Evolutionary conservation across 371 early-diverging fungal genomes (phyloP).

Genomic region (Batkoa obscura): DNA sequence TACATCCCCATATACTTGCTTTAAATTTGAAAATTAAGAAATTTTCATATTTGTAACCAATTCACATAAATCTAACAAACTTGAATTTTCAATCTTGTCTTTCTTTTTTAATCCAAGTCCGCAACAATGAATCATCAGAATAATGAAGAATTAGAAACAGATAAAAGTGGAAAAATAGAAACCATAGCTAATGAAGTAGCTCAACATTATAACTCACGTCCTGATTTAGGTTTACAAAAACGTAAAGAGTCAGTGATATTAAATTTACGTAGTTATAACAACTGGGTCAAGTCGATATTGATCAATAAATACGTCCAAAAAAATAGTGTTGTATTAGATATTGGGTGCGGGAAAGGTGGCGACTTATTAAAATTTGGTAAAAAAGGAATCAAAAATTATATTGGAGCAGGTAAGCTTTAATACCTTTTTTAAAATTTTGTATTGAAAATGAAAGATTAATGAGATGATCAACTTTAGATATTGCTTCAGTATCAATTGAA

Average conservation of each 20-base stretch:
- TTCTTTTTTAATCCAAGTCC: too few relatives aligned
- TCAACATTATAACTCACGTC: too few relatives aligned
- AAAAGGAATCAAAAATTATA: slow-evolving; percentile 41
- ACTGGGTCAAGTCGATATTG: slow-evolving; percentile 86
- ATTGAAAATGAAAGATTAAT: neutral
- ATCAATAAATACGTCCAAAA: slow-evolving; percentile 44
- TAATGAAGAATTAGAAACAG: too few relatives aligned
- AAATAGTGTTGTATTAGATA: slow-evolving; percentile 54
- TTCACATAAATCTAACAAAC: too few relatives aligned
- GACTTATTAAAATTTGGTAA: slow-evolving; percentile 86
- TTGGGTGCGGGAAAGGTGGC: slow-evolving; percentile 99
- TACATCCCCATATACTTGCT: too few relatives aligned
- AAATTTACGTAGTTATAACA: slow-evolving; percentile 79
- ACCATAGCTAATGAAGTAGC: too few relatives aligned
- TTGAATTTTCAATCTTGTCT: too few relatives aligned
- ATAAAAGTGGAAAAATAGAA: too few relatives aligned
- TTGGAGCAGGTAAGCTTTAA: slow-evolving; percentile 42
- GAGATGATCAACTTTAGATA: slow-evolving; percentile 32
- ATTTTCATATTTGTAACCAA: too few relatives aligned
- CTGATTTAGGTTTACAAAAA: too few relatives aligned
- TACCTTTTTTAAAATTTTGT: neutral
- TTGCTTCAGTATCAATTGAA: slow-evolving; percentile 79
- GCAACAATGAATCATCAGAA: too few relatives aligned
- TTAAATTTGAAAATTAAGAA: too few relatives aligned
- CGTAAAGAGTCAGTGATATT: slow-evolving; percentile 26